Evolutionary conservation across 495 filamentous ascomycete species (phyloP), one percentile per base, ranked within the genome.

Genomic region (Lophiotrema nucula): DNA sequence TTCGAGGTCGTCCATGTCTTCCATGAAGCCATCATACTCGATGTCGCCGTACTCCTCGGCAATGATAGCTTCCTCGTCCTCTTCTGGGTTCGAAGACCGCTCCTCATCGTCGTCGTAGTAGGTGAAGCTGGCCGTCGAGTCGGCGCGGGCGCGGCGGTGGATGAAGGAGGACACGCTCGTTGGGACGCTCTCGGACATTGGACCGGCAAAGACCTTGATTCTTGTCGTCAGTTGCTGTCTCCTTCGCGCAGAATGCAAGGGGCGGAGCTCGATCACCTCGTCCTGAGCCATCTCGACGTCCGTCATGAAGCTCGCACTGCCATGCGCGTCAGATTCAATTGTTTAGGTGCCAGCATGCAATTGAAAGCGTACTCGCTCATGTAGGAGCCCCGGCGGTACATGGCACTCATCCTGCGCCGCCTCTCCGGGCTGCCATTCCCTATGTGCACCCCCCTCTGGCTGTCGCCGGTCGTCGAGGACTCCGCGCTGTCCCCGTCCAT

Each of bases 211-310:
- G 16, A 97, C 79, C 90, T 95, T 60, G 60, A 62, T 49, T 47
- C 26, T 41, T 21, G 53, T 26, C 60, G 56, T 65, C 51, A 65
- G 62, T 47, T 60, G 50, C 16, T 52, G 50, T 54, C 15, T 24
- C 37, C 13, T 12, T 12, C 43, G 56, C 19, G 37, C 18, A 53
- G 53, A 38, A 6, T 25, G 41, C 28, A 58, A 47, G 46, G 47
- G 44, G 12, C 25, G 47, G 61, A 64, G 57, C 31, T 61, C 53
- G 47, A 62, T 49, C 27, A 92, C 90, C 80, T 97, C 92, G 69
- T 96, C 88, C 42, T 92, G 90, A 23, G 93, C 95, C 93, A 99
- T 99, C 69, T 96, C 93, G n/a, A 99, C 92, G 70, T 97, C 92
- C 28, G 88, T 89, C 35, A 95, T 83, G 63, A 96, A 83, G 72